These are phyloP conservation scores for Leishmania mexicana DNA, from an alignment of 208 protist species.

Conservation along the genomic window DNA sequence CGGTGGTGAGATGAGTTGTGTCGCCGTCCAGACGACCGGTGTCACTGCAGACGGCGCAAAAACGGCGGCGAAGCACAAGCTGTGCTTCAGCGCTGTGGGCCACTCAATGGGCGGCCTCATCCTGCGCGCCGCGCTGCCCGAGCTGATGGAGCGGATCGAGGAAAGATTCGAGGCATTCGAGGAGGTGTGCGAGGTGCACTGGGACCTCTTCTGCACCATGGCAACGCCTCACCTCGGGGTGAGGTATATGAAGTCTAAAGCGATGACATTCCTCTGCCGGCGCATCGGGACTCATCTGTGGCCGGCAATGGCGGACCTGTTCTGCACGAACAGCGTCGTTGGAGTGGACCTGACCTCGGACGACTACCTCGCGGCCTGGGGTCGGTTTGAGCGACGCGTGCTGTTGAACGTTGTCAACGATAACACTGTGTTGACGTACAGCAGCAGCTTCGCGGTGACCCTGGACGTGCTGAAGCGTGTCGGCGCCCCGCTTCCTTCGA, in stretches of 20 bases:
- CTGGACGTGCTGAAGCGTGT: slow-evolving; percentile 7
- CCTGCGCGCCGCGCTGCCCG: slow-evolving; percentile 54
- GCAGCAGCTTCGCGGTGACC: slow-evolving; percentile 40
- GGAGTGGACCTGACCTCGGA: slow-evolving; percentile 18
- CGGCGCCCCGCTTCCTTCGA: not conserved
- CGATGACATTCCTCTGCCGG: slow-evolving; percentile 36
- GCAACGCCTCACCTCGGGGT: slow-evolving; percentile 57
- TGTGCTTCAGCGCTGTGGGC: slow-evolving; percentile 58
- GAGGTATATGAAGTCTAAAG: slow-evolving; percentile 40
- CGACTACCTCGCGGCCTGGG: slow-evolving; percentile 34
- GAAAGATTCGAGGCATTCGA: not conserved
- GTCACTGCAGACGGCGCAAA: not conserved
- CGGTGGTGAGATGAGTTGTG: not conserved
- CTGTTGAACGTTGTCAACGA: slow-evolving; percentile 43
- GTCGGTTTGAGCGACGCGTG: slow-evolving; percentile 35
- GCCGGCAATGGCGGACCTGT: slow-evolving; percentile 45
- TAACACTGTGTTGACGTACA: slow-evolving; percentile 45
- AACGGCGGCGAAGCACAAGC: slow-evolving; percentile 1
- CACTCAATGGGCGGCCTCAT: slow-evolving; percentile 77
- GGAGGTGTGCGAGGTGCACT: slow-evolving; percentile 24
- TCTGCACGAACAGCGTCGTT: slow-evolving; percentile 33
- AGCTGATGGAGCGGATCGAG: slow-evolving; percentile 16
- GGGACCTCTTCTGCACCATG: slow-evolving; percentile 60
- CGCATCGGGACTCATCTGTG: slow-evolving; percentile 32
- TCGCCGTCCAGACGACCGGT: not conserved